Base-by-base conservation (phyloP, 306 rosid genomes). In the Cicer pinnatifidum region DNA sequence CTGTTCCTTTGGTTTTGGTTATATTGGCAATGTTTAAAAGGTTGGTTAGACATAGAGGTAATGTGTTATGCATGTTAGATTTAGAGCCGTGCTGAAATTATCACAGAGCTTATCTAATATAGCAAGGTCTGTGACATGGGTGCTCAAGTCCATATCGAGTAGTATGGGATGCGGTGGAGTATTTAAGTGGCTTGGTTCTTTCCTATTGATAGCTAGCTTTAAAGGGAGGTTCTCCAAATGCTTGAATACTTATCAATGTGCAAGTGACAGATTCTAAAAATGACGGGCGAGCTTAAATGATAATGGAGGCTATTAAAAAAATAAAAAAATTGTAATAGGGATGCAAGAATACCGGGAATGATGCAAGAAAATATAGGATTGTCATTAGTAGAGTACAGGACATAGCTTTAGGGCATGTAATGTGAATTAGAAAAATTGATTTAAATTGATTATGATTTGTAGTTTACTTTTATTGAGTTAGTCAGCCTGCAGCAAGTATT, bases 381-480 rank as follows among this genome's bases (percentile, higher is more conserved):
- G 2, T 9, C 56, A 13, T 50, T 6, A 50, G 6, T 16, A 16
- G 11, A 52, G 28, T 52, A 52, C 28, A 7, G 13, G 58, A 16
- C 28, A 52, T 16, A 52, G 28, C 28, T 52, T 52, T 16, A 4
- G 23, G 28, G 64, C 62, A 40, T 76, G 41, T 51, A 5, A 58
- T 66, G 28, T 65, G 67, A 48, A 66, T n/a, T 62, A 72, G 40
- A 72, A 67, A 33, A 13, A 16, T 48, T 73, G 6, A 16, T 72
- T 51, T 7, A 54, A 33, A 67, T 28, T 11, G 11, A n/a, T 80
- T 16, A 44, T 43, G 4, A 58, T 51, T 63, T 9, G 7, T 44
- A 8, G 77, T 9, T 51, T 43, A 16, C 12, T 15, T 9, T 51
- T 43, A 33, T 8, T 3, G 11, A 15, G 11, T 58, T 4, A 13